A percentile compares a stretch with the other conserved stretches of the same genome.
Conservation (phyloP, 768 basidiomycete genomes). For the Suillus decipiens region DNA sequence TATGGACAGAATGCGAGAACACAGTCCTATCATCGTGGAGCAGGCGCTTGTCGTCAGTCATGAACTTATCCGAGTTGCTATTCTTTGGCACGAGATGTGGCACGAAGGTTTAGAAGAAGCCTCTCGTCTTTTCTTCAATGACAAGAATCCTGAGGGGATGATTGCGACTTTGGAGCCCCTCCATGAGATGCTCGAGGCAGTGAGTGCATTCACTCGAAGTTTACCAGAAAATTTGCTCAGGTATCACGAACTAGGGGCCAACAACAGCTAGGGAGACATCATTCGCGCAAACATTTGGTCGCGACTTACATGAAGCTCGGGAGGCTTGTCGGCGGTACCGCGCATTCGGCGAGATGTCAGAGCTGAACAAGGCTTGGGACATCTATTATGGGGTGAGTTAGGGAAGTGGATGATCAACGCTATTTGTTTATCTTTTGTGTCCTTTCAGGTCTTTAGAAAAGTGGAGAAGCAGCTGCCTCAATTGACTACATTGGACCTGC, state of each 20-base stretch:
- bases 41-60: constrained; percentile 89
- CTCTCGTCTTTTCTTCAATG: constrained; percentile 93
- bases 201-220: constrained; percentile 36
- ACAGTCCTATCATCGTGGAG: constrained; percentile 82
- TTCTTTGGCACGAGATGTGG: constrained; percentile 99
- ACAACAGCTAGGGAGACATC: constrained; percentile 93
- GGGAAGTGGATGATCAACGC: not conserved
- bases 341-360: constrained; percentile 80
- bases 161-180: constrained; percentile 89
- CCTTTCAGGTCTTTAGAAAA: constrained; percentile 84
- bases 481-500: constrained; percentile 87
- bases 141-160: constrained; percentile 97
- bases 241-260: constrained; percentile 63
- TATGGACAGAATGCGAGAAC: constrained; percentile 92
- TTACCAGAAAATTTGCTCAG: constrained; percentile 3
- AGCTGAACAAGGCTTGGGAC: constrained; percentile 98
- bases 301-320: constrained; percentile 89
- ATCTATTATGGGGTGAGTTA: constrained; percentile 89
- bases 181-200: constrained; percentile 89
- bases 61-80: constrained; percentile 95
- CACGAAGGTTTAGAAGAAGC: constrained; percentile 98
- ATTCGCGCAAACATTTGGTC: constrained; percentile 90
- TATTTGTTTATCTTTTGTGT: constrained; percentile 6
- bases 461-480: constrained; percentile 92
- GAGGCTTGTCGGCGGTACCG: constrained; percentile 89